Evolutionary conservation across 2,329 filamentous ascomycete genomes (phyloP), one percentile per base, ranked within the genome.

Genomic region (Fusarium sp.): DNA sequence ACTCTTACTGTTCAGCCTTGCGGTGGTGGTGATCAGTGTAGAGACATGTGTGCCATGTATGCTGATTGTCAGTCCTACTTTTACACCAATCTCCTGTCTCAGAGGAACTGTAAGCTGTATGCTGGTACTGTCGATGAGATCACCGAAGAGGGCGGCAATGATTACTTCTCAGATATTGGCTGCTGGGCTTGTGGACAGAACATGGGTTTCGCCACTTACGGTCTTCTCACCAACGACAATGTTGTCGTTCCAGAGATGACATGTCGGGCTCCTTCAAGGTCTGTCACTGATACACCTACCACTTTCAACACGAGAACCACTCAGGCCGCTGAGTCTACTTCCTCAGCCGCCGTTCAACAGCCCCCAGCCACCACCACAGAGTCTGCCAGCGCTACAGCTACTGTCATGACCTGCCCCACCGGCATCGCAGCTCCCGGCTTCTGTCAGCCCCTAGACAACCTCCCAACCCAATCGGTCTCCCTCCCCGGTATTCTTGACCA

Each of bases 131-230:
- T 35, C 5, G 30, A 45, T 26, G 61, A 65, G 26, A 65, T 65
- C 5, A 18, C 44, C 0, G 56, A 65, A 4, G 57, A 65, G 7
- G 61, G 61, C 1, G 61, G 61, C 2, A 20, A 24, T 1, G 61
- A 65, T 2, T 65, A 65, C n/a, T 65, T 65, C 31, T 51, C 45
- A 10, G 57, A 65, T 22, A 30, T 65, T 1, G 61, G 61, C 20
- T 62, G 57, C n/a, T 65, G 28, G 39, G 61, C 61, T 53, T 65
- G 61, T 35, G 61, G 61, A 24, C n/a, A 51, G 45, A 65, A 65
- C 12, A 65, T 65, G 56, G 57, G 61, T 4, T 65, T 65, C 18
- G n/a, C 61, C 0, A 65, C 61, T 4, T 65, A 65, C 1, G 61
- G 28, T 28, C 38, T 62, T 24, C 16, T 26, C 1, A 45, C 20